Base-by-base conservation (phyloP, 202 grass and related monocot species). In the Hordeum pubiflorum region DNA sequence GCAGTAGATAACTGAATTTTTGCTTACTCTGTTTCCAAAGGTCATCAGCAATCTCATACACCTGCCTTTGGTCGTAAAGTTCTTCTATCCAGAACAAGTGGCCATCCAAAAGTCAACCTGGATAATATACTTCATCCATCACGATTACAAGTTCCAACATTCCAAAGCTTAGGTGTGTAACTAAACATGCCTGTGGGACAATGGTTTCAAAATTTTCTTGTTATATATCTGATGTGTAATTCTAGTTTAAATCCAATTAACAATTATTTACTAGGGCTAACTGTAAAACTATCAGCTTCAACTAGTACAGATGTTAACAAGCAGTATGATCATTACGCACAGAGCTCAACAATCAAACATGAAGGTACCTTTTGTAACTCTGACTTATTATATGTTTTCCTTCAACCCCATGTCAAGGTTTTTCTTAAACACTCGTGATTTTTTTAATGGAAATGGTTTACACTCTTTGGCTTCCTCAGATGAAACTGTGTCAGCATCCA, bases 11-110 rank as follows among this genome's bases (percentile, higher is more conserved):
- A 17, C 15, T 50, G 46, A 50, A 58, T 46, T 68, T 82, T n/a
- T 81, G 23, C 69, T 88, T 57, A 32, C 58, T 66, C 58, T 67
- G 18, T 72, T 81, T 63, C 62, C 27, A 10, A 88, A 86, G 82
- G 69, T 72, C 69, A 75, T 36, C 82, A 77, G 71, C 75, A 88
- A 55, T 77, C 70, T 83, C 79, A 74, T 72, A 36, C 52, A 68
- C 86, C 76, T 77, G 33, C 58, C 56, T 76, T 83, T 68, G 70
- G 71, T 78, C 80, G 76, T 23, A 86, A 85, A 79, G 66, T 80
- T 54, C 76, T 89, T 76, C 58, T 81, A 69, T 84, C 90, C 39
- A 32, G 80, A 76, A 68, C 83, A 20, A 76, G 44, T 65, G 81
- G n/a, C 33, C 70, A 63, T 81, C 72, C 58, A 69, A 44, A 63